Evolutionary conservation across 2,329 filamentous ascomycete genomes (phyloP).

Genomic region (Aspergillus quadrilineatus): DNA sequence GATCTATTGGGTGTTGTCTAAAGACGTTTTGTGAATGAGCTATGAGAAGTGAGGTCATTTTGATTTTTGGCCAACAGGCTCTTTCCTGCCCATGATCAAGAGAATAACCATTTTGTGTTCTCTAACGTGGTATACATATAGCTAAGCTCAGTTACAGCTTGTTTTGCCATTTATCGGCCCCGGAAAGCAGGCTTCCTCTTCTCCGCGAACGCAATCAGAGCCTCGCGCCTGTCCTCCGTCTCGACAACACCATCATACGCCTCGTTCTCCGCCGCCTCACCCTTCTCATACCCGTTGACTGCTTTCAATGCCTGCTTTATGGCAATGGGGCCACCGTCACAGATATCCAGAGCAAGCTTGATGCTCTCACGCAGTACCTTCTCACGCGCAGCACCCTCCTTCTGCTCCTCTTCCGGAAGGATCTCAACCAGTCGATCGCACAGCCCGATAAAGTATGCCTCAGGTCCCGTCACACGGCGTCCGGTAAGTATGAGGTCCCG

Average conservation of each 20-base stretch:
- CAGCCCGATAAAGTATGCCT: conserved; percentile 88
- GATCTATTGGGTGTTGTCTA: no score
- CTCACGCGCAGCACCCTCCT: conserved; percentile 61
- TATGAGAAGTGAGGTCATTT: no score
- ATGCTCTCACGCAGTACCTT: conserved; percentile 74
- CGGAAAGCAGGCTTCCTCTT: conserved; percentile 70
- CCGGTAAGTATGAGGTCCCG: conserved; percentile 88
- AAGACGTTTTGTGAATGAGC: no score
- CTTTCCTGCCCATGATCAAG: background rate
- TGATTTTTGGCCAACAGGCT: no score
- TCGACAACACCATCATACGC: conserved; percentile 81
- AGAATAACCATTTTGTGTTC: background rate
- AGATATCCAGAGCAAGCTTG: conserved; percentile 77
- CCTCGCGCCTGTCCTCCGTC: conserved; percentile 86
- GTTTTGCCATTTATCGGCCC: conserved; percentile 44
- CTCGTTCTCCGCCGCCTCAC: conserved; percentile 76
- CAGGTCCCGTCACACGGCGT: conserved; percentile 74
- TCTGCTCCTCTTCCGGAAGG: conserved; percentile 51
- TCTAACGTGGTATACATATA: background rate
- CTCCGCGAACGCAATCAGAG: conserved; percentile 78
- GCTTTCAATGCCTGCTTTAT: conserved; percentile 76
- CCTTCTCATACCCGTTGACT: conserved; percentile 63
- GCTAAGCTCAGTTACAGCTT: conserved; percentile 7
- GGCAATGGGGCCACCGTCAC: conserved; percentile 83
- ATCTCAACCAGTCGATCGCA: conserved; percentile 89